Evolutionary conservation across 2,329 filamentous ascomycete genomes (phyloP).

Genomic region (Curvularia lunata): DNA sequence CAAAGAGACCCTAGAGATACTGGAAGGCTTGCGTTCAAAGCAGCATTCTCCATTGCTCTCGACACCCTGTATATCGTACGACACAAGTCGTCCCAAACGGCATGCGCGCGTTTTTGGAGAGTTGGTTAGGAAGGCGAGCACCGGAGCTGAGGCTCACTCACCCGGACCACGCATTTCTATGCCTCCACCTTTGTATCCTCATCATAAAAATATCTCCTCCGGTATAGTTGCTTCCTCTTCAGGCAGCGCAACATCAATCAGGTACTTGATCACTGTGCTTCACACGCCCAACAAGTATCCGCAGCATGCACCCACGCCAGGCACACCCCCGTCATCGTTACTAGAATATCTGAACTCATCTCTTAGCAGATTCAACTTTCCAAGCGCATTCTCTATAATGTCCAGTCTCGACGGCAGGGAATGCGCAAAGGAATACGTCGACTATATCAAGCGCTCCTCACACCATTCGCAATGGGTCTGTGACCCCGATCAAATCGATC

Average conservation of each 20-base stretch:
- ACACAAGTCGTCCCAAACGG: background rate
- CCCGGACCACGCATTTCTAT: background rate
- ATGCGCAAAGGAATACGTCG: background rate
- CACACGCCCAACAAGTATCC: background rate
- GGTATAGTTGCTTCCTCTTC: background rate
- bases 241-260: background rate
- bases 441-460: background rate
- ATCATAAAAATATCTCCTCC: background rate
- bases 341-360: background rate
- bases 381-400: background rate
- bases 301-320: background rate
- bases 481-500: background rate
- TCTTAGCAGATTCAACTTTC: background rate
- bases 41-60: background rate
- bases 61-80: background rate
- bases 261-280: background rate
- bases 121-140: background rate
- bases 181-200: background rate
- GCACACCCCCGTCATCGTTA: background rate
- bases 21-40: background rate
- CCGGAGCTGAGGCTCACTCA: background rate
- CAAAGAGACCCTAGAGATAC: background rate
- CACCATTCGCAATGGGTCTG: background rate
- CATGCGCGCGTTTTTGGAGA: background rate
- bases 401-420: background rate